A percentile compares a stretch with the other conserved stretches of the same genome.
These are phyloP conservation scores for Larix sibirica DNA, from an alignment of 83 land plant genomes.

Conservation along the genomic window DNA sequence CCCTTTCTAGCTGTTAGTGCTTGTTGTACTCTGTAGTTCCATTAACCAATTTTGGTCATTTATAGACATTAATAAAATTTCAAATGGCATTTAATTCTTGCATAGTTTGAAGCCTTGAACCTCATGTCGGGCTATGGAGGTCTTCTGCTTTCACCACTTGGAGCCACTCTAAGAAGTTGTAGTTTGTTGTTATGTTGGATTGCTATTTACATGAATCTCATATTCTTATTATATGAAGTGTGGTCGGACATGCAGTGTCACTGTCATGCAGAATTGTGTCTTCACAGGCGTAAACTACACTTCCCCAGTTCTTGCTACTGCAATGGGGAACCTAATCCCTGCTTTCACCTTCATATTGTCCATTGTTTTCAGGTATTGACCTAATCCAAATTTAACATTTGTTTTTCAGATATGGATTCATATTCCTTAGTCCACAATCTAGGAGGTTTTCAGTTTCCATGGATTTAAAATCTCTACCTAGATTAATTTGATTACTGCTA, in stretches of 20 bases:
- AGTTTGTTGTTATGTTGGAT: not conserved
- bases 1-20: no score
- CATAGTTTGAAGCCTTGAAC: no score
- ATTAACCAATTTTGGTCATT: no score
- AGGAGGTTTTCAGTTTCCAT: not conserved
- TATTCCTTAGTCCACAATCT: not conserved
- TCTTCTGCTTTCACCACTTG: not conserved
- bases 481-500: not conserved
- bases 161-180: not conserved
- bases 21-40: no score
- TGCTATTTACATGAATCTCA: not conserved
- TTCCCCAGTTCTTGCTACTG: conserved; percentile 39
- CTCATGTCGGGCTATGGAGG: not conserved
- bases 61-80: no score
- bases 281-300: conserved; percentile 30
- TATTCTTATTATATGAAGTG: not conserved
- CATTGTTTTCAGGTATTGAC: conserved; percentile 25
- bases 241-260: not conserved
- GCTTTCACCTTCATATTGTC: conserved; percentile 43
- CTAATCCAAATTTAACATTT: not conserved
- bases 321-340: conserved; percentile 41
- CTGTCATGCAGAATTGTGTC: conserved; percentile 21
- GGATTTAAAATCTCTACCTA: not conserved
- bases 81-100: no score
- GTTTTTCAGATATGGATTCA: not conserved